Base-by-base conservation (phyloP, 1,284 basidiomycete genomes). In the Cutaneotrichosporon daszewskae region DNA sequence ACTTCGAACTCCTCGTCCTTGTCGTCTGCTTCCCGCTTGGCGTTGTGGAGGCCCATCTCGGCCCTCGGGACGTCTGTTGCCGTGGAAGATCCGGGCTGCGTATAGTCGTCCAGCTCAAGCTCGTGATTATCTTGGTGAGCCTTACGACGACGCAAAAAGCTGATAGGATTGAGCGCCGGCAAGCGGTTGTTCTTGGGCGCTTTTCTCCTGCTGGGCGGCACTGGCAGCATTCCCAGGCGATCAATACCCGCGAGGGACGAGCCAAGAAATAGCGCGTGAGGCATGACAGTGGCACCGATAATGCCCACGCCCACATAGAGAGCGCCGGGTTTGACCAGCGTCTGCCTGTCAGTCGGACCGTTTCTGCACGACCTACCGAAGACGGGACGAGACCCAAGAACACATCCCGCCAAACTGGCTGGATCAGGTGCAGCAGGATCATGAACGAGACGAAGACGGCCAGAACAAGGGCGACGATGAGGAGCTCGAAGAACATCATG, bases 201-300 rank as follows among this genome's bases (percentile, higher is more conserved):
- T 2, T 8, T 19, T n/a, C 22, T 22, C 23, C 49, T 56, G 19
- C 35, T 43, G 7, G 59, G 60, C 12, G 54, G 51, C 10, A 41
- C 31, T 14, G 65, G 72, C n/a, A 58, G 50, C 58, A 71, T 65
- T 44, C 62, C 58, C 11, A 31, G 62, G 39, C 89, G 75, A 52
- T 90, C 83, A 59, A 90, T 82, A 0, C 85, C 87, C 3, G 87
- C 84, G 16, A 94, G 77, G 27, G 84, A 81, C 3, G 86, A 89
- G 10, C 90, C 91, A 7, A 96, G 76, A 73, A 89, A 92, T 18
- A 96, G 76, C 33, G 85, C 84, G 65, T 96, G 92, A 0, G 92
- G 91, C 91, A 77, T 75, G 42, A 87, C 87, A 33, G 88, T 84
- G 20, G 85, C 84, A 59, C 76, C 75, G 27, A 76, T 69, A 48